These are phyloP conservation scores for Silene uniflora DNA, from an alignment of 148 eudicot genomes.

Conservation along the genomic window DNA sequence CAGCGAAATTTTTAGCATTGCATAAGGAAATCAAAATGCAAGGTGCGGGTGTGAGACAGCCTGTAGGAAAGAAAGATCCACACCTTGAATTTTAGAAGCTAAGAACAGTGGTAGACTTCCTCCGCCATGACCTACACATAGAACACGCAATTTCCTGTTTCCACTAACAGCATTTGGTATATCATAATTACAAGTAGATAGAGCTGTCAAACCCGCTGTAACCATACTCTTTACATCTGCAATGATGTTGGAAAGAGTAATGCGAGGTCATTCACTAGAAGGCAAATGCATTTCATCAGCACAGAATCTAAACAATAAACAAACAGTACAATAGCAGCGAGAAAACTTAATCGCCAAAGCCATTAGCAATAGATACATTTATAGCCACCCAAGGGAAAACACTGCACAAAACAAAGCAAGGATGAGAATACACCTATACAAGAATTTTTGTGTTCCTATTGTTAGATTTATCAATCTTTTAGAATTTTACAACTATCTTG, in stretches of 20 bases:
- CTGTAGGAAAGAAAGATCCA: constrained; percentile 13
- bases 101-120: constrained; percentile 87
- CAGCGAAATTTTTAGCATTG: background rate
- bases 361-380: background rate
- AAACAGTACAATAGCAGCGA: background rate
- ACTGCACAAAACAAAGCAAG: background rate
- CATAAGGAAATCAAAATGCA: background rate
- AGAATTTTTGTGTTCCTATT: no score
- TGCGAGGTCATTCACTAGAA: constrained; percentile 2
- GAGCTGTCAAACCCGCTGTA: constrained; percentile 65
- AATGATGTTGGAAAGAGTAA: constrained; percentile 8
- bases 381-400: background rate
- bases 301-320: background rate
- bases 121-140: constrained; percentile 97
- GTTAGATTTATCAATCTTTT: no score
- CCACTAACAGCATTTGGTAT: constrained; percentile 51
- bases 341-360: background rate
- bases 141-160: constrained; percentile 48
- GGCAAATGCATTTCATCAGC: background rate
- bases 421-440: background rate
- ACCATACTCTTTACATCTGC: constrained; percentile 92
- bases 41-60: background rate
- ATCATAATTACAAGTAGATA: constrained; percentile 61
- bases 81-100: constrained; percentile 75
- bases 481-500: background rate